These are phyloP conservation scores for Emergomyces orientalis DNA, from an alignment of 2,329 filamentous ascomycete genomes.

Conservation along the genomic window DNA sequence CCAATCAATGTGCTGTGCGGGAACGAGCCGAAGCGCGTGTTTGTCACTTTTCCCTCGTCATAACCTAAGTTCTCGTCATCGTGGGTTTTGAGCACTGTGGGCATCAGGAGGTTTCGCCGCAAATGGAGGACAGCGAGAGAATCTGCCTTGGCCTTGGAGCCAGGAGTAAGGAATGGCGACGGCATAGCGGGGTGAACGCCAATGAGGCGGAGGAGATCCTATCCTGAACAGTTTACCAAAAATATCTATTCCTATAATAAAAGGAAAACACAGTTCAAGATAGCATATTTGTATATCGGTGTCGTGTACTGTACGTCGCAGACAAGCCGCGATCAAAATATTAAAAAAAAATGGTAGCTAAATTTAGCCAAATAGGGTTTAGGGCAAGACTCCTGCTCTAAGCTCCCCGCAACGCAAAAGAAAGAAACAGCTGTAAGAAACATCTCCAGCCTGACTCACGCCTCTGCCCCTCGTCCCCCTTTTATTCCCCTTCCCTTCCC, in stretches of 20 bases:
- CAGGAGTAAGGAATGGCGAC: slow-evolving; percentile 74
- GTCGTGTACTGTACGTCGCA: too few species aligned
- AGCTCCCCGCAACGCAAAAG: neutral
- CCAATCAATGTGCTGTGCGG: slow-evolving; percentile 68
- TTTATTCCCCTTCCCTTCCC: neutral
- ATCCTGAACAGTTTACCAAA: neutral
- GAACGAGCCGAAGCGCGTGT: slow-evolving; percentile 89
- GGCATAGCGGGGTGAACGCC: slow-evolving; percentile 23
- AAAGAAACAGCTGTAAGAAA: neutral
- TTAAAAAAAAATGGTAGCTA: neutral
- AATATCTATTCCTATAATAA: neutral
- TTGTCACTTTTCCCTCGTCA: slow-evolving; percentile 67
- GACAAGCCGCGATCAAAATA: too few species aligned
- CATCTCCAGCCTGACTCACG: neutral
- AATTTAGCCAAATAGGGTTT: slow-evolving; percentile 7
- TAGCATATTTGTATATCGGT: neutral
- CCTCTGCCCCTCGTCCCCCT: neutral
- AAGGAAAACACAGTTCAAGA: neutral
- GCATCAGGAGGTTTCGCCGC: slow-evolving; percentile 74
- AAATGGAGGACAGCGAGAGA: slow-evolving; percentile 77
- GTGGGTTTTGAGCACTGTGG: slow-evolving; percentile 57
- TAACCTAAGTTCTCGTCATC: slow-evolving; percentile 61
- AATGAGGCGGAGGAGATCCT: neutral
- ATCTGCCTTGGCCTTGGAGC: slow-evolving; percentile 51
- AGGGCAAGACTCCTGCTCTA: neutral